phyloP scores from a whole-genome alignment of 371 early-diverging fungal genomes.

The Mucor plumbeus region DNA sequence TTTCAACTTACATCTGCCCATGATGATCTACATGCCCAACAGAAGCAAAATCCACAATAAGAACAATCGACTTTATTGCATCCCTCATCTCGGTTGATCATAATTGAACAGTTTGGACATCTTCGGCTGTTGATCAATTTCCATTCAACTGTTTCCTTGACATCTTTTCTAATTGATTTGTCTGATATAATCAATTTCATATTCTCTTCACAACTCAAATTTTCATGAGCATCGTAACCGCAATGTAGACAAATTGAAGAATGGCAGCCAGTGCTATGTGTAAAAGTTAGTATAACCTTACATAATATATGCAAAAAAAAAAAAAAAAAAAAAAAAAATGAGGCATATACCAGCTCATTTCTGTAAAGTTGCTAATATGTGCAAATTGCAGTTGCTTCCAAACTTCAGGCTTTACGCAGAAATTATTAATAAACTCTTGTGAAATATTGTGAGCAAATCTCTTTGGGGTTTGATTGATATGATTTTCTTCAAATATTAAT shows the following conservation, averaged over 20 bases:
- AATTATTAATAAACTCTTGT: constrained; percentile 16
- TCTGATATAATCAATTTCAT: constrained; percentile 32
- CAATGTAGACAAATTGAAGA: constrained; percentile 55
- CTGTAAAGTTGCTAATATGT: constrained; percentile 61
- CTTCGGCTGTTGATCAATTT: constrained; percentile 56
- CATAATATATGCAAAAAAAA: background rate
- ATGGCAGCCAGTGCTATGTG: constrained; percentile 41
- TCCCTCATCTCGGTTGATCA: constrained; percentile 81
- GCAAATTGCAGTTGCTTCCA: constrained; percentile 71
- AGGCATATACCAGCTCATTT: constrained; percentile 52
- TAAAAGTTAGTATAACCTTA: background rate
- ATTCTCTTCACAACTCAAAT: constrained; percentile 44
- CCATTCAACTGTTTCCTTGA: constrained; percentile 49
- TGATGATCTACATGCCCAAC: constrained; percentile 62
- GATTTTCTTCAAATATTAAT: constrained; percentile 24
- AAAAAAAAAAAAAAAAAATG: too few relatives aligned
- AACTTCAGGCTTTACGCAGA: constrained; percentile 43
- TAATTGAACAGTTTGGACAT: constrained; percentile 76
- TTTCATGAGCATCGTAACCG: constrained; percentile 53
- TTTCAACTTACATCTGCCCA: constrained; percentile 45
- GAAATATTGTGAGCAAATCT: constrained; percentile 24
- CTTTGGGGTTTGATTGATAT: constrained; percentile 8
- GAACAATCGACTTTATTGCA: constrained; percentile 83
- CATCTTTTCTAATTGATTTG: constrained; percentile 20
- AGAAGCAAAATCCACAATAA: constrained; percentile 74